These are phyloP conservation scores for Globisporangium apiculatum DNA, from an alignment of 352 stramenopile genomes.

Conservation along the genomic window DNA sequence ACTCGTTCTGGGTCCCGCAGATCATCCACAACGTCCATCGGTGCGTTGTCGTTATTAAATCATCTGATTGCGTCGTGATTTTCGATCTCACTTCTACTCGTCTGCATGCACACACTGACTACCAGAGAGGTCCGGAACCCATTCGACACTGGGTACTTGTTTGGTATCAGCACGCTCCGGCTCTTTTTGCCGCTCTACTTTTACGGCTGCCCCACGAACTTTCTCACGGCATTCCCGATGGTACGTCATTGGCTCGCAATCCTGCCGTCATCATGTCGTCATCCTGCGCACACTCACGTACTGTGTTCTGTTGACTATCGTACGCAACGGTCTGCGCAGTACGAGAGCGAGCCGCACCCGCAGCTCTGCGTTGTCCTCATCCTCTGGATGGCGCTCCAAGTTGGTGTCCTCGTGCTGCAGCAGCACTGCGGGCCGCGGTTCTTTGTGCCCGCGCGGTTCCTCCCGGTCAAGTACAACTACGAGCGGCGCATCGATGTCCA, in stretches of 20 bases:
- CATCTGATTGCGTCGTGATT: not conserved
- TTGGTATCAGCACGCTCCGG: slow-evolving; percentile 91
- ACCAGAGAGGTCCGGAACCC: slow-evolving; percentile 88
- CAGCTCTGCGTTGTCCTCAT: slow-evolving; percentile 74
- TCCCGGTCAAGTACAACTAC: slow-evolving; percentile 98
- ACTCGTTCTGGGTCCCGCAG: slow-evolving; percentile 98
- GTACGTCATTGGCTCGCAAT: slow-evolving; percentile 21
- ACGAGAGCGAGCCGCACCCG: slow-evolving; percentile 60
- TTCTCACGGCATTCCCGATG: slow-evolving; percentile 83
- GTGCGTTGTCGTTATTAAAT: slow-evolving; percentile 15
- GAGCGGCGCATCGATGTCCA: slow-evolving; percentile 78
- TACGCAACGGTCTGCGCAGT: slow-evolving; percentile 21
- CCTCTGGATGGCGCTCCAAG: slow-evolving; percentile 90
- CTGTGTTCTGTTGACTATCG: too few species aligned
- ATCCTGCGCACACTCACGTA: too few species aligned
- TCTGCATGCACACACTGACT: not conserved
- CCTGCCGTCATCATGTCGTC: too few species aligned
- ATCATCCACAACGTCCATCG: slow-evolving; percentile 94
- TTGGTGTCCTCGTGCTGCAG: slow-evolving; percentile 90
- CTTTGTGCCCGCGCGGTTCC: slow-evolving; percentile 93
- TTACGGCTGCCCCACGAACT: slow-evolving; percentile 92
- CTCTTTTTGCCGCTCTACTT: slow-evolving; percentile 95
- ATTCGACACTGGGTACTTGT: slow-evolving; percentile 92
- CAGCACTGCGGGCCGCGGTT: slow-evolving; percentile 90
- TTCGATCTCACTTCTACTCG: not conserved